phyloP scores from a whole-genome alignment of 345 rosid species.

The Heritiera littoralis region DNA sequence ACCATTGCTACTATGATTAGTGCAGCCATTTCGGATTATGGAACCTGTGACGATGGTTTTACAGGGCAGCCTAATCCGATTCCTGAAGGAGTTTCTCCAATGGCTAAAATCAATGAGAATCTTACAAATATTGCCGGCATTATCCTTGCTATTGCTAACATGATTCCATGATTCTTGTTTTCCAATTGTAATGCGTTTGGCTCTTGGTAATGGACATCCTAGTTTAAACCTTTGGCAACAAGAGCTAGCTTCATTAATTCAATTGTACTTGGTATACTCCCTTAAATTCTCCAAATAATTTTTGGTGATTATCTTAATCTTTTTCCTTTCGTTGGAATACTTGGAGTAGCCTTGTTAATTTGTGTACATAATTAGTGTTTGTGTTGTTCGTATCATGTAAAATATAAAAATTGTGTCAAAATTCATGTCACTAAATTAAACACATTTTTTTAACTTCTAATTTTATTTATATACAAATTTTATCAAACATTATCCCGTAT shows the following conservation, averaged over 20 bases:
- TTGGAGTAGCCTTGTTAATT: too few relatives aligned
- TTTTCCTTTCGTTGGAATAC: too few relatives aligned
- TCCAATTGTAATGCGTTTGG: not conserved
- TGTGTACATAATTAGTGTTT: too few relatives aligned
- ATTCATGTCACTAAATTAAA: too few relatives aligned
- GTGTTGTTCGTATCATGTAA: too few relatives aligned
- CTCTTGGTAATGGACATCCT: too few relatives aligned
- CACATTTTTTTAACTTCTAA: too few relatives aligned
- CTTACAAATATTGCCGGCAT: slow-evolving; percentile 33
- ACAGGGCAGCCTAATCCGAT: not conserved
- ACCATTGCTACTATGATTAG: slow-evolving; percentile 43
- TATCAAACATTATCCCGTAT: too few relatives aligned
- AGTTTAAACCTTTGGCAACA: not conserved
- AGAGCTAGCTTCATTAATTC: not conserved
- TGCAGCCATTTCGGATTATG: slow-evolving; percentile 32
- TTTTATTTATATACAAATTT: too few relatives aligned
- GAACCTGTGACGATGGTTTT: slow-evolving; percentile 42
- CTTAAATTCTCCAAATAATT: too few relatives aligned
- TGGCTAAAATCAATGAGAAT: slow-evolving; percentile 16
- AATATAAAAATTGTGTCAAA: too few relatives aligned
- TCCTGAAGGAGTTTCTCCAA: slow-evolving; percentile 11
- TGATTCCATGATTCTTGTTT: not conserved
- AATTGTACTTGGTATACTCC: not conserved
- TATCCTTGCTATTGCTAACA: slow-evolving; percentile 37
- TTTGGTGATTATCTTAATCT: not conserved